Base-by-base conservation (phyloP, 2,329 filamentous ascomycete genomes). In the Pseudocercospora crystallina region DNA sequence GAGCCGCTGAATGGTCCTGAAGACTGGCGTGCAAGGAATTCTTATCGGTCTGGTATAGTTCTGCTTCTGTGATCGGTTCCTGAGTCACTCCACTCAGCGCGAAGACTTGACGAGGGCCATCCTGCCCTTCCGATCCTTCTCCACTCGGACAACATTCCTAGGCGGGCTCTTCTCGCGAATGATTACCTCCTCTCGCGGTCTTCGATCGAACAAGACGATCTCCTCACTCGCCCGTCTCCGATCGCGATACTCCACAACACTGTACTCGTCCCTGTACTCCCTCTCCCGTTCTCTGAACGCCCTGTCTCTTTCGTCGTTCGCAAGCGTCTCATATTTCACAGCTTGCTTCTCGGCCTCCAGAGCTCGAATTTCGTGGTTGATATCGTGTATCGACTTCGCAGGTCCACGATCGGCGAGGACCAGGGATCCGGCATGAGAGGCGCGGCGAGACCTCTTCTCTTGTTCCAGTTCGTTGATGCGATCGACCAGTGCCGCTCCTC, bases 91-190 rank as follows among this genome's bases (percentile, higher is more conserved):
- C 20, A 39, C 14, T 54, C 45, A 57, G 35, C 43, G 46, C 37
- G 84, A 84, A 68, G 87, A 87, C 72, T 89, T 81, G 77, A 87
- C 88, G 76, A 91, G 84, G 77, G 85, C 83, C 84, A 94, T 85
- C 87, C 86, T 94, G 95, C 92, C 90, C 90, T 88, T 94, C 78
- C 87, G 86, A 76, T 96, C 90, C 78, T 88, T 90, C 75, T 90
- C 87, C 64, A 96, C 83, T 62, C 86, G 79, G 57, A 87, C 76
- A 47, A 85, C 71, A 56, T 83, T 80, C 50, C 78, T 73, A 36
- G 71, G 70, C 20, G 66, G 66, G 45, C 65, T 68, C 50, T 62
- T 77, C 79, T 71, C 67, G 15, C 63, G 63, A 45, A 73, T 69
- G 53, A 84, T 85, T 36, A 88, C 68, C 32, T 88, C 77, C 33